Conservation (phyloP, 805 yeast genomes). For the Blastobotrys attinorum region DNA sequence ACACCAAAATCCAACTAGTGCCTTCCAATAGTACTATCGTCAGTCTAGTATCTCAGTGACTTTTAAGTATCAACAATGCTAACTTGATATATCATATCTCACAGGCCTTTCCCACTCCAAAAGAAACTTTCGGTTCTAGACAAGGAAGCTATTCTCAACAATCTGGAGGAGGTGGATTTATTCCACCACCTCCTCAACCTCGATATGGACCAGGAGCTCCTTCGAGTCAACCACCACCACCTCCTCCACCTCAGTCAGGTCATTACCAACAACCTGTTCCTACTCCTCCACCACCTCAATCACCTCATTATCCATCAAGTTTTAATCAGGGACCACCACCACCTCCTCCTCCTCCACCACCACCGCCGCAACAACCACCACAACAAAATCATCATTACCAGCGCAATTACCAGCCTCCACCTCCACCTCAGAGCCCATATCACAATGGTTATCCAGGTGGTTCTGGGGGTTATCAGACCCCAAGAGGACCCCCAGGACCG, state of each 20-base stretch:
- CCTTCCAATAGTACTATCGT: too few relatives aligned
- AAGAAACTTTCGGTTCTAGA: constrained; percentile 15
- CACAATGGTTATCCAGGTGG: constrained; percentile 2
- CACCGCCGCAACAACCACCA: not conserved
- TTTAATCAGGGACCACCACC: too few relatives aligned
- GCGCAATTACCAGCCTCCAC: constrained; percentile 5
- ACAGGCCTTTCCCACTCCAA: constrained; percentile 17
- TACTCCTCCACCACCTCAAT: not conserved
- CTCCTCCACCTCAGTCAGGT: constrained; percentile 2
- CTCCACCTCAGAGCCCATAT: constrained; percentile 2
- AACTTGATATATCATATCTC: too few relatives aligned
- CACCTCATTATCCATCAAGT: constrained; percentile 3
- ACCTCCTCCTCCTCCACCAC: not conserved
- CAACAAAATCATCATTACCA: not conserved
- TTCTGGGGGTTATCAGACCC: too few relatives aligned
- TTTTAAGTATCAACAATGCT: too few relatives aligned
- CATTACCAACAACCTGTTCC: constrained; percentile 3
- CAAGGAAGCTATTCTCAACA: too few relatives aligned
- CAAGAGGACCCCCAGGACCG: constrained; percentile 6
- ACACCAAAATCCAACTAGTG: too few relatives aligned
- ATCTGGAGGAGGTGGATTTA: constrained; percentile 1
- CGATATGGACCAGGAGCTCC: constrained; percentile 5
- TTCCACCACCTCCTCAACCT: constrained; percentile 9
- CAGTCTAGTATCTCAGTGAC: too few relatives aligned
- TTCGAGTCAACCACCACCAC: constrained; percentile 2